phyloP scores from a whole-genome alignment of 2,329 filamentous ascomycete genomes.

The Beauveria sp. region DNA sequence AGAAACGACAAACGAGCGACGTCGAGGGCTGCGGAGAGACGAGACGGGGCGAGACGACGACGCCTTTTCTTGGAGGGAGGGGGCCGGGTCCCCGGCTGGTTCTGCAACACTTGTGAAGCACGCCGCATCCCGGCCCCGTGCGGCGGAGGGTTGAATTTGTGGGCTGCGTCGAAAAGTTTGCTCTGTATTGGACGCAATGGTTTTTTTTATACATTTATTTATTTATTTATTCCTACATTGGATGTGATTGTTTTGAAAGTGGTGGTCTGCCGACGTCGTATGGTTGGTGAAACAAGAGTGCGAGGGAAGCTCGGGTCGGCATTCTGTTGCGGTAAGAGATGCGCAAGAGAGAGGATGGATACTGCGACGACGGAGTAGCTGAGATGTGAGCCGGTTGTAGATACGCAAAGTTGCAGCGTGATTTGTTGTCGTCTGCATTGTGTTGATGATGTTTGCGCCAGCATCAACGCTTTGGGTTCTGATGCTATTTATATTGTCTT shows the following conservation, averaged over 20 bases:
- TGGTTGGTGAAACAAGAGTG: not conserved
- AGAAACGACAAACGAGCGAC: not conserved
- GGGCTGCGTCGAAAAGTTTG: not conserved
- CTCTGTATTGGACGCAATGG: not conserved
- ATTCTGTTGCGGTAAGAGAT: not conserved
- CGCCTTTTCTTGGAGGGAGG: not conserved
- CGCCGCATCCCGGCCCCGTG: conserved; percentile 3
- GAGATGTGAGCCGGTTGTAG: no score
- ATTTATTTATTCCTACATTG: no score
- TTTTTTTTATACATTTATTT: no score
- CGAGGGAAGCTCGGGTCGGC: not conserved
- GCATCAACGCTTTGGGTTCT: no score
- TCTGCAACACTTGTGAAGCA: conserved; percentile 11
- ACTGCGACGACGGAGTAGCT: no score
- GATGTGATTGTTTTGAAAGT: not conserved
- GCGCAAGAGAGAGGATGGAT: not conserved
- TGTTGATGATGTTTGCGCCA: no score
- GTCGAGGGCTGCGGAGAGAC: not conserved
- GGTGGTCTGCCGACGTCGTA: not conserved
- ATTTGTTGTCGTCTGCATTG: no score
- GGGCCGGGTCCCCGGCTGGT: not conserved
- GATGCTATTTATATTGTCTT: no score
- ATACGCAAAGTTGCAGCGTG: no score
- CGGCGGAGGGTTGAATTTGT: not conserved
- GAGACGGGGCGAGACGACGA: not conserved